Percentiles rank a stretch among this genome's conserved stretches.
Conservation (phyloP, 2,329 filamentous ascomycete species). For the Paracoccidioides brasiliensis region DNA sequence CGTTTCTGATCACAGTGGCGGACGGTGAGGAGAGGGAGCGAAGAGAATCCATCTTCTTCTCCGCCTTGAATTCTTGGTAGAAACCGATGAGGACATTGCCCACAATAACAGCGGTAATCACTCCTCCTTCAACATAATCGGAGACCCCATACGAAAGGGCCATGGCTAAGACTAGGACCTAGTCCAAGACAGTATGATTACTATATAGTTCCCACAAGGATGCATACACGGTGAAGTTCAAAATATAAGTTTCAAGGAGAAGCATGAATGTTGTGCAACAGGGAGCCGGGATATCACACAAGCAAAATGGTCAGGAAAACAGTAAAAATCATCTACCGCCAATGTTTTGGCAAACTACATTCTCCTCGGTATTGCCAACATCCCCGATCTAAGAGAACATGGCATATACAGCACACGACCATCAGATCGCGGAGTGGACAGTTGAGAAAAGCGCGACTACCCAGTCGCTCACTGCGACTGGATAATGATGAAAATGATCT, state of each 20-base stretch:
- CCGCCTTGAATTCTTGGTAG: slow-evolving; percentile 46
- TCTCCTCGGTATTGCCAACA: not conserved
- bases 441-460: not conserved
- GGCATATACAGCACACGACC: not conserved
- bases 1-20: slow-evolving; percentile 44
- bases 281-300: not conserved
- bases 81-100: slow-evolving; percentile 47
- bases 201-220: slow-evolving; percentile 3
- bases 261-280: not conserved
- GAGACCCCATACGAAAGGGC: slow-evolving; percentile 44
- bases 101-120: slow-evolving; percentile 46
- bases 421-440: not conserved
- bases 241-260: not conserved
- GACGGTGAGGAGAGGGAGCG: slow-evolving; percentile 43
- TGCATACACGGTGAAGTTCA: not conserved
- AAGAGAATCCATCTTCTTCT: slow-evolving; percentile 47
- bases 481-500: not conserved
- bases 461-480: not conserved
- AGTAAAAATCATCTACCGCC: not conserved
- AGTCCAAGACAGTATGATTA: slow-evolving; percentile 7
- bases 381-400: not conserved
- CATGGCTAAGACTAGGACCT: slow-evolving; percentile 67
- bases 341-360: not conserved
- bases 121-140: slow-evolving; percentile 46
- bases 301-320: not conserved